Evolutionary conservation across 176 grass and related monocot species (phyloP), one percentile per base, ranked within the genome.

Genomic region (Triticum aestivum): DNA sequence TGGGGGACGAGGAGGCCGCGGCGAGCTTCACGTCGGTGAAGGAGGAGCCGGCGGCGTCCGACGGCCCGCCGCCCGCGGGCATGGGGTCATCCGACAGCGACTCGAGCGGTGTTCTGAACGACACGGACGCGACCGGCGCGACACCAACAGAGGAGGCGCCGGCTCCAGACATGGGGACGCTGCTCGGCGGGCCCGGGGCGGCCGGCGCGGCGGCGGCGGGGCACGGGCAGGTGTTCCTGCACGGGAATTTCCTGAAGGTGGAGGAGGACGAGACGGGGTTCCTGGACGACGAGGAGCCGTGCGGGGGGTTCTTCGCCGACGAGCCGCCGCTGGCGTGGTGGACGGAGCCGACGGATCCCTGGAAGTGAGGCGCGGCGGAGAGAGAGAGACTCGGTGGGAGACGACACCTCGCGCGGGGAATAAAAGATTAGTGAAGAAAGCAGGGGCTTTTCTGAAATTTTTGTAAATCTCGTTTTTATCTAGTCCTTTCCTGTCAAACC

Each of bases 11-110:
- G 85, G 89, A 89, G 12, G 75, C 45, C 1, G 77, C 86, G 10
- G 67, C 85, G 39, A 93, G 89, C 87, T 91, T 93, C 86, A 80
- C 91, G 74, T 96, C 94, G 12, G 91, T 96, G 41, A 96, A 96
- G 89, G 94, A 87, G 73, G 89, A 96, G 54, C 83, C 77, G 41
- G 79, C 75, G 18, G 87, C 84, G 4, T 91, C 81, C 11, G 89
- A 91, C 47, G 78, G 81, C 15, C 86, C 82, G 27, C 84, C 87
- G 66, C 24, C 51, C 2, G 80, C 69, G 37, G 80, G 74, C 4
- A 66, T 89, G 74, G 91, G 89, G 30, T 96, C 87, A 2, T 93
- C 91, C 20, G 94, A 96, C 47, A 96, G 94, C 61, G 94, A 93
- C 81, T 96, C 94, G 1, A 96, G 94, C 86, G 94, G 84, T 0